These are phyloP conservation scores for Adansonia grandidieri DNA, from an alignment of 441 rosid species.

Conservation along the genomic window DNA sequence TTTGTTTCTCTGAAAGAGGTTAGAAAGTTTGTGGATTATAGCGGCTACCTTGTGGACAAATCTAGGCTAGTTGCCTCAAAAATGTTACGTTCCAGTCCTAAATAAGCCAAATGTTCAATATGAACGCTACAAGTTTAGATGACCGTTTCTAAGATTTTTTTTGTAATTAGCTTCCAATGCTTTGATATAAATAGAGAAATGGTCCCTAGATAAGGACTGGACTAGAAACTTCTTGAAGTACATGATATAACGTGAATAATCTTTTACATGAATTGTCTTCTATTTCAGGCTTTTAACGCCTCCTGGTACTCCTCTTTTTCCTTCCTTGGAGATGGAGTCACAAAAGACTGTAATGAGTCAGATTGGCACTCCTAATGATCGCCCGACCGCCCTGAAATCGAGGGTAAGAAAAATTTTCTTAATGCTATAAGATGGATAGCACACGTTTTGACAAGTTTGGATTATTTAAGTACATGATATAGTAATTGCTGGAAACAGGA, in stretches of 20 bases:
- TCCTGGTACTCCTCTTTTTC: constrained; percentile 96
- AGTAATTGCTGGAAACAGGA: background rate
- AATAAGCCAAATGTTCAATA: background rate
- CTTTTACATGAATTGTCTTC: constrained; percentile 22
- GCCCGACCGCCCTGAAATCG: constrained; percentile 63
- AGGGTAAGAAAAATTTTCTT: constrained; percentile 61
- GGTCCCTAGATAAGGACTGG: background rate
- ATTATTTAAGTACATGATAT: constrained; percentile 4
- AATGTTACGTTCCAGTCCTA: background rate
- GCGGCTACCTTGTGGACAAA: background rate
- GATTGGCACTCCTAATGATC: constrained; percentile 65
- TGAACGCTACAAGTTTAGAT: background rate
- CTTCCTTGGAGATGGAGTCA: constrained; percentile 93
- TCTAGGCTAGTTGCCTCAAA: background rate
- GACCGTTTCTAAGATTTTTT: background rate
- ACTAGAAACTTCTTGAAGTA: background rate
- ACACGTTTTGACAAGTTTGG: constrained; percentile 12
- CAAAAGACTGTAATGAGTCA: constrained; percentile 72
- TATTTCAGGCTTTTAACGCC: constrained; percentile 61
- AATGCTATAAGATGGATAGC: constrained; percentile 12
- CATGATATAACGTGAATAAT: background rate
- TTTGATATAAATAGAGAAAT: constrained; percentile 8
- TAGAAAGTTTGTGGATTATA: background rate
- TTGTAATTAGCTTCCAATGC: background rate
- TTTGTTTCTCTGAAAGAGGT: background rate